Evolutionary conservation across 441 rosid species (phyloP).

Genomic region (Mallotus repandus): DNA sequence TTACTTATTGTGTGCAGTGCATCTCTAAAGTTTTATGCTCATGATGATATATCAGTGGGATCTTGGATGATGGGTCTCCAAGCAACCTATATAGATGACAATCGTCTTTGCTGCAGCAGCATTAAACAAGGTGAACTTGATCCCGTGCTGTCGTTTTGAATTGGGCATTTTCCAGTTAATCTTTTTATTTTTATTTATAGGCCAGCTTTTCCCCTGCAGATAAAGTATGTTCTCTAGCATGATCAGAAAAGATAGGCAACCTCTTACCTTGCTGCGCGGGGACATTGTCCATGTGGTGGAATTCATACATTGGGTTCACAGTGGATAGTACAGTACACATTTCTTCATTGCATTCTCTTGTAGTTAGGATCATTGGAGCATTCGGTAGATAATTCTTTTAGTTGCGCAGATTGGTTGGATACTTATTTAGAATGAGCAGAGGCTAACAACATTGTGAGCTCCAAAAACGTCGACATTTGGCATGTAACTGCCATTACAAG

Average conservation of each 20-base stretch:
- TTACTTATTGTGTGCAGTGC: conserved; percentile 52
- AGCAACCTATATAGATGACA: conserved; percentile 86
- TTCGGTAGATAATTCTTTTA: conserved; percentile 25
- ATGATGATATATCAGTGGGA: conserved; percentile 83
- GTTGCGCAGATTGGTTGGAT: conserved; percentile 13
- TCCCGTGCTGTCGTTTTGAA: neutral
- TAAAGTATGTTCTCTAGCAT: conserved; percentile 79
- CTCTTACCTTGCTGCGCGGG: neutral
- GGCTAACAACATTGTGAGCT: conserved; percentile 11
- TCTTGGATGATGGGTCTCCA: conserved; percentile 98
- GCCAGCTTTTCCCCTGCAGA: conserved; percentile 49
- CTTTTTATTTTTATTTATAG: neutral
- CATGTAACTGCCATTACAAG: neutral
- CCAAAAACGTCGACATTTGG: neutral
- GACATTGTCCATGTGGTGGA: neutral
- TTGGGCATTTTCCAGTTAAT: neutral
- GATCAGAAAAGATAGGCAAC: conserved; percentile 27
- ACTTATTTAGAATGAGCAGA: conserved; percentile 16
- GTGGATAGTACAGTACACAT: neutral
- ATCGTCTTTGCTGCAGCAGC: conserved; percentile 85
- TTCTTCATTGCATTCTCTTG: neutral
- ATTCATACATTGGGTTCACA: conserved; percentile 7
- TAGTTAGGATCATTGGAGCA: neutral
- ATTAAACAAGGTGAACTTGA: conserved; percentile 70
- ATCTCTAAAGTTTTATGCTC: conserved; percentile 78